Evolutionary conservation across 208 protist species (phyloP).

Genomic region (Tetramitus jugosus): DNA sequence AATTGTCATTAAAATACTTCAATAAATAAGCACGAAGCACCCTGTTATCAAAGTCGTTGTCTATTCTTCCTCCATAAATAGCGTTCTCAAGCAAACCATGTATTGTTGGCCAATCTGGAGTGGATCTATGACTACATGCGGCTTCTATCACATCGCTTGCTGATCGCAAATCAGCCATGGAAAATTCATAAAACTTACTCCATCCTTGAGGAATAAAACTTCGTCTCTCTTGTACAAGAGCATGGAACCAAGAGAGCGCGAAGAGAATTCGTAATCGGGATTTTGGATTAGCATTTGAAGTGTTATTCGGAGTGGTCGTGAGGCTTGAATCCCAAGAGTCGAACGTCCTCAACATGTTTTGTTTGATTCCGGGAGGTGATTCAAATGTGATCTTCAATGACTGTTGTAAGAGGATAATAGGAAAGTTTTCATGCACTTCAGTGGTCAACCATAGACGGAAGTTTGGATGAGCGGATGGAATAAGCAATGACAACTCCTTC

Average conservation of each 20-base stretch:
- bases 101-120: constrained; percentile 75
- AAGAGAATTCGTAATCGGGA: constrained; percentile 78
- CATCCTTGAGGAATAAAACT: constrained; percentile 94
- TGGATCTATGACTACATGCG: constrained; percentile 31
- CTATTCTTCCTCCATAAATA: constrained; percentile 92
- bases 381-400: constrained; percentile 91
- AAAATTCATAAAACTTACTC: constrained; percentile 94
- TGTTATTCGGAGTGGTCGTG: constrained; percentile 47
- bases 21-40: constrained; percentile 78
- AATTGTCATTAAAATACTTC: constrained; percentile 68
- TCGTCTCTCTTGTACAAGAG: constrained; percentile 87
- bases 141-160: constrained; percentile 74
- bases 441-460: constrained; percentile 92
- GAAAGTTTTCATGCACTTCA: constrained; percentile 84
- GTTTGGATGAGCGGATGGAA: constrained; percentile 59
- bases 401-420: constrained; percentile 80
- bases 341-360: constrained; percentile 87
- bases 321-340: constrained; percentile 55
- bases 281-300: constrained; percentile 48
- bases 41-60: constrained; percentile 80
- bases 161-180: constrained; percentile 77
- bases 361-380: constrained; percentile 84
- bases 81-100: constrained; percentile 81
- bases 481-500: constrained; percentile 75
- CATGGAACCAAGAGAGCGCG: constrained; percentile 84